Conservation (phyloP, 345 rosid species). For the Rubroshorea leprosula region DNA sequence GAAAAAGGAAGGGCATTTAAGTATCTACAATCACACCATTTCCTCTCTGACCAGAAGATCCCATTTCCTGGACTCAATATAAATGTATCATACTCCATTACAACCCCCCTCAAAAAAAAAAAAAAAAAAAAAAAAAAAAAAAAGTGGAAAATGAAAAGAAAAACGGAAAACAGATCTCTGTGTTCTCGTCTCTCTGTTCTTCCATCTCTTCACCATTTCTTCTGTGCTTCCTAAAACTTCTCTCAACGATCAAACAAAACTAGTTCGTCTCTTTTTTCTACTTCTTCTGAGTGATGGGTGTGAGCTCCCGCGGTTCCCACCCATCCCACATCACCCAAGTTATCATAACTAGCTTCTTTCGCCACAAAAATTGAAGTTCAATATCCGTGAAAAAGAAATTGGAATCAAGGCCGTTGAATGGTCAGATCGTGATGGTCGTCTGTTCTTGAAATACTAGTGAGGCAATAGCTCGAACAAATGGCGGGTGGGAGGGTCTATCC, state of each 20-base stretch:
- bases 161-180: no score
- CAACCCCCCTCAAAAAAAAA: no score
- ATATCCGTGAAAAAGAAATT: no score
- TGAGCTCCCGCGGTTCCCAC: constrained; percentile 56
- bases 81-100: no score
- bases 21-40: no score
- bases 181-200: no score
- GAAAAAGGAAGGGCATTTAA: no score
- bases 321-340: constrained; percentile 70
- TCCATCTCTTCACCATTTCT: neutral
- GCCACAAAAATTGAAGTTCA: constrained; percentile 35
- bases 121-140: no score
- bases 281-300: constrained; percentile 59
- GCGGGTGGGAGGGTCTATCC: constrained; percentile 31
- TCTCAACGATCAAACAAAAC: neutral
- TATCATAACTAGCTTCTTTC: constrained; percentile 78
- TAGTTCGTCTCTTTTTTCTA: neutral
- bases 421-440: constrained; percentile 11
- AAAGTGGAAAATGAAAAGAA: no score
- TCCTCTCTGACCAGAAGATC: no score
- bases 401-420: neutral
- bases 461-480: constrained; percentile 22
- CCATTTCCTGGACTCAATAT: no score
- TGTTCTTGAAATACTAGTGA: constrained; percentile 13
- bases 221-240: neutral